Evolutionary conservation across 306 rosid genomes (phyloP).

Genomic region (Quercus wislizeni): DNA sequence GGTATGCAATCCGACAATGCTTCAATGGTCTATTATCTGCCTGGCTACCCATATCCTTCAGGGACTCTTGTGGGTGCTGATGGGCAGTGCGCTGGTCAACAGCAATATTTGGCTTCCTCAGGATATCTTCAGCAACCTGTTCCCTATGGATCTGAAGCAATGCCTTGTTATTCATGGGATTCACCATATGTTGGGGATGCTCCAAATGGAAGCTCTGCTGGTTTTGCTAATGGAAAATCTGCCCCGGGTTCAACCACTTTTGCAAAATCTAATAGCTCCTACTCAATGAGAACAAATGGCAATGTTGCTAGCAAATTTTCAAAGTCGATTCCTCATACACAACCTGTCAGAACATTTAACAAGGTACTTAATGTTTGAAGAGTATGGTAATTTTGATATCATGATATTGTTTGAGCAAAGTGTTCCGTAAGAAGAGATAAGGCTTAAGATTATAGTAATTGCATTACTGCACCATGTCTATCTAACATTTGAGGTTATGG

Average conservation of each 20-base stretch:
- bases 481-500: neutral
- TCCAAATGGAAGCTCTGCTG: conserved; percentile 32
- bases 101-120: conserved; percentile 44
- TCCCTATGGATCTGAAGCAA: conserved; percentile 46
- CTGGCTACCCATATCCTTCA: conserved; percentile 30
- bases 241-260: conserved; percentile 29
- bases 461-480: neutral
- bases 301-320: conserved; percentile 30
- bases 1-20: conserved; percentile 39
- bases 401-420: conserved; percentile 7
- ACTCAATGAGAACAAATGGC: conserved; percentile 28
- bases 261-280: conserved; percentile 34
- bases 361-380: conserved; percentile 39
- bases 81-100: conserved; percentile 39
- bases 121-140: conserved; percentile 51
- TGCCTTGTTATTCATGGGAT: conserved; percentile 41
- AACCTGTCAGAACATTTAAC: conserved; percentile 28
- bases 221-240: conserved; percentile 29
- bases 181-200: conserved; percentile 27
- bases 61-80: conserved; percentile 37
- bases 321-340: conserved; percentile 26
- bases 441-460: neutral
- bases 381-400: conserved; percentile 7
- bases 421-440: neutral
- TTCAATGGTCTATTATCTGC: conserved; percentile 30